Conservation (phyloP, 208 protist species). For the Leishmania braziliensis region DNA sequence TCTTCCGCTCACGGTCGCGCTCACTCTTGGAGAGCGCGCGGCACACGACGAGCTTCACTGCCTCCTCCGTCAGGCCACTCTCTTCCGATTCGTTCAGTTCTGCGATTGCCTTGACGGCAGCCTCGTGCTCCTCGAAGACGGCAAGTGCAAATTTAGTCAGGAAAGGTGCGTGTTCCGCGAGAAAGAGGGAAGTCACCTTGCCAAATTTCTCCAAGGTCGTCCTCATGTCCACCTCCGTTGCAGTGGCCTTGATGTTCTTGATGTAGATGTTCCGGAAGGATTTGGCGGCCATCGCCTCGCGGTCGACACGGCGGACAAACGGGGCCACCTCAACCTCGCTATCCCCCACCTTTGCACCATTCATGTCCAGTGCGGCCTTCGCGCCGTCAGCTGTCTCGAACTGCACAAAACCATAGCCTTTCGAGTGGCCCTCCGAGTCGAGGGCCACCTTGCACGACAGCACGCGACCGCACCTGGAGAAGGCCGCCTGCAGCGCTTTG, state of each 20-base stretch:
- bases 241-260: constrained; percentile 86
- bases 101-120: constrained; percentile 79
- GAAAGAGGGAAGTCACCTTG: constrained; percentile 63
- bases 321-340: constrained; percentile 76
- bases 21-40: constrained; percentile 55
- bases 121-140: constrained; percentile 86
- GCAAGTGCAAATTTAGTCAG: constrained; percentile 93
- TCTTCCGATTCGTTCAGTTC: constrained; percentile 44
- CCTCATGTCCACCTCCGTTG: constrained; percentile 72
- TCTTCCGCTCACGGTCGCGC: constrained; percentile 40
- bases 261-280: constrained; percentile 96
- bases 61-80: constrained; percentile 27
- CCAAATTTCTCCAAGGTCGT: constrained; percentile 79
- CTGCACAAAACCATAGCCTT: constrained; percentile 97
- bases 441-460: constrained; percentile 95
- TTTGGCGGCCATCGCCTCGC: constrained; percentile 57
- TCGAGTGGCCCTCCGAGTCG: constrained; percentile 60
- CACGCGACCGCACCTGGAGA: constrained; percentile 94
- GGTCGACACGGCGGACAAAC: constrained; percentile 87
- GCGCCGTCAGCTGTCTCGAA: constrained; percentile 94
- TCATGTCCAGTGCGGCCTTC: constrained; percentile 88
- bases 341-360: constrained; percentile 90
- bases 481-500: constrained; percentile 94
- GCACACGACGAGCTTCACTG: constrained; percentile 37
- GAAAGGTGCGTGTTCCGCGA: constrained; percentile 38